Base-by-base conservation (phyloP, 1,139 yeast species). In the Saccharomyces pastorianus region DNA sequence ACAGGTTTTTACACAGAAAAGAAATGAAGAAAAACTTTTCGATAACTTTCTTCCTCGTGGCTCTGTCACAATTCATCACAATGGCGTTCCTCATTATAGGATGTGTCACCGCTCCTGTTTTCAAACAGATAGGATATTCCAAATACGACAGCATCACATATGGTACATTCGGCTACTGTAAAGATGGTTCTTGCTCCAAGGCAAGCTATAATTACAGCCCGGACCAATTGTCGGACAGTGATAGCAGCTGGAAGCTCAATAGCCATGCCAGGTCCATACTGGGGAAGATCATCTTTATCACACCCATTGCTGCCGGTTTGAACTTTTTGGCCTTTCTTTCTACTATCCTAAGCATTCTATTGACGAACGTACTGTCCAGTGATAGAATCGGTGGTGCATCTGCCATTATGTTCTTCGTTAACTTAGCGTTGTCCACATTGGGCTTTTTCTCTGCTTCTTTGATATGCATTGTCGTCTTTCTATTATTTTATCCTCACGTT, bases 101-200 rank as follows among this genome's bases (percentile, higher is more conserved):
- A 6, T 75, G 80, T 46, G 75, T 82, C 42, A 76, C 90, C 0
- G 88, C 83, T 5, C 93, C 93, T 0, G 74, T 85, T 44, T 80
- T 87, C 6, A 66, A 69, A 6, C 64, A 69, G 28, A 73, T 83
- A 49, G 73, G 79, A 2, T 71, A 84, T 8, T 78, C 85, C 47
- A 71, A 76, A 27, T 77, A 74, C 59, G 74, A 75, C 25, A 81
- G 77, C 51, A 75, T 76, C 64, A 74, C 79, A 53, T 91, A 85
- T 68, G 99, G 99, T 4, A 89, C 88, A 0, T 88, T 91, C 73
- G 99, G 98, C 1, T 80, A 81, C 59, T 91, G 98, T 69, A 65
- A 67, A 2, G 66, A 71, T 6, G 64, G 69, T 1, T 28, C 49
- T 27, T 88, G 96, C 69, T 75, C 84, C 0, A 51, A 60, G 0